A percentile compares a stretch with the other conserved stretches of the same genome.
Conservation (phyloP, 495 filamentous ascomycete species). For the Lepidopterella palustris region DNA sequence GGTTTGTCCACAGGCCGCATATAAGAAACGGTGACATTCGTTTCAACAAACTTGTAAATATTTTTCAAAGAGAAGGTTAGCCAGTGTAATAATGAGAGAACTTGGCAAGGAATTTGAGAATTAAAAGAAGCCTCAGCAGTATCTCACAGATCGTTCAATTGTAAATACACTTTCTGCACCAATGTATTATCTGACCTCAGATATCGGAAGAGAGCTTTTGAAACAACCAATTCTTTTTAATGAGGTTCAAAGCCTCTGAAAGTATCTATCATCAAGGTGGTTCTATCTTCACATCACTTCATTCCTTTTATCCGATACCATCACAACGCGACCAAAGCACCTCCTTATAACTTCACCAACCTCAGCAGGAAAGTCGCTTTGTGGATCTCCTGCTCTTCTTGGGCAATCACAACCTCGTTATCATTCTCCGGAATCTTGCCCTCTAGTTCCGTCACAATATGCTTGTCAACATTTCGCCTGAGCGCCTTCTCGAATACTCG, state of each 20-base stretch:
- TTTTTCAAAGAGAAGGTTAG: neutral
- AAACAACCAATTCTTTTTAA: neutral
- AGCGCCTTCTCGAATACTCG: slow-evolving; percentile 70
- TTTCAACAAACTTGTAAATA: neutral
- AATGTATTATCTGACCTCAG: no score
- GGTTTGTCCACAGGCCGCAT: slow-evolving; percentile 37
- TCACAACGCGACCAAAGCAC: neutral
- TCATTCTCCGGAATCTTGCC: slow-evolving; percentile 53
- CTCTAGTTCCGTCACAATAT: slow-evolving; percentile 56
- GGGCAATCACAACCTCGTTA: slow-evolving; percentile 59
- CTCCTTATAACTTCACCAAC: slow-evolving; percentile 66
- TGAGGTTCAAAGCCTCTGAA: neutral
- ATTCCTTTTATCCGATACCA: no score
- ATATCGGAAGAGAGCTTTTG: no score
- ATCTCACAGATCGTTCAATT: no score
- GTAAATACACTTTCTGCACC: no score
- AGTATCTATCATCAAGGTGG: neutral
- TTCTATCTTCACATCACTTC: neutral
- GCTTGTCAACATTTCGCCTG: slow-evolving; percentile 71
- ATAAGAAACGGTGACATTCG: slow-evolving; percentile 43
- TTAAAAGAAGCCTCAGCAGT: no score
- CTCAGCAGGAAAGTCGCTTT: slow-evolving; percentile 80
- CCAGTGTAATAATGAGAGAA: no score
- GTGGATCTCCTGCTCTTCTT: slow-evolving; percentile 87
- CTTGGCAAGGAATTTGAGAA: no score